A percentile compares a stretch with the other conserved stretches of the same genome.
phyloP scores from a whole-genome alignment of 176 grass and related monocot species.

The Triticum timopheevii region DNA sequence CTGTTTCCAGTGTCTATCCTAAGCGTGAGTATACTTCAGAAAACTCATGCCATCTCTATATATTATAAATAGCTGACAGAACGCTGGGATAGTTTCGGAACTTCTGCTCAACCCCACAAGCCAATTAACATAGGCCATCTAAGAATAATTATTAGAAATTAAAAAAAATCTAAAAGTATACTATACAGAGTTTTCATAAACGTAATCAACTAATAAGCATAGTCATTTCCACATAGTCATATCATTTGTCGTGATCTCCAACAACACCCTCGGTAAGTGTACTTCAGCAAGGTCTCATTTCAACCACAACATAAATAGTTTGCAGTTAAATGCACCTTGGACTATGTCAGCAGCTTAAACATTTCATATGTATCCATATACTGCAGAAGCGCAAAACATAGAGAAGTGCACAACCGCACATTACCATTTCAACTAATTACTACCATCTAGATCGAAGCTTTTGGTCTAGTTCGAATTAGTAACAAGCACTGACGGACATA shows the following conservation, averaged over 20 bases:
- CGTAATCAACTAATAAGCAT: background rate
- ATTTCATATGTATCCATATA: background rate
- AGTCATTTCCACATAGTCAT: background rate
- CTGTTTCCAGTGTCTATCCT: background rate
- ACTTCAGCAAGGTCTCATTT: background rate
- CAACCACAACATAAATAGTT: background rate
- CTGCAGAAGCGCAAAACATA: background rate
- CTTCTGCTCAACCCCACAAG: background rate
- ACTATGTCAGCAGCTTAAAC: background rate
- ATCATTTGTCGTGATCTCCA: background rate
- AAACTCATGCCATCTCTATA: background rate
- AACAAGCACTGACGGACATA: background rate
- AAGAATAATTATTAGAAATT: background rate
- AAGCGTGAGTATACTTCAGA: constrained; percentile 1
- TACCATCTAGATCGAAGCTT: background rate
- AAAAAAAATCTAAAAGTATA: background rate
- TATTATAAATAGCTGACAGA: background rate
- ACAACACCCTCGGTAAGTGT: background rate
- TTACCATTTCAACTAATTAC: background rate
- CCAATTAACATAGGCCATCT: background rate
- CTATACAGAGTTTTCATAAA: background rate
- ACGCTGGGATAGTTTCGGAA: background rate
- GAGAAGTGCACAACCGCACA: background rate
- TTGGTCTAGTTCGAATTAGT: background rate
- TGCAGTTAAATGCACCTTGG: background rate